Percentiles rank a stretch among this genome's conserved stretches.
Conservation (phyloP, 2,329 filamentous ascomycete species). For the Hysterium pulicare region DNA sequence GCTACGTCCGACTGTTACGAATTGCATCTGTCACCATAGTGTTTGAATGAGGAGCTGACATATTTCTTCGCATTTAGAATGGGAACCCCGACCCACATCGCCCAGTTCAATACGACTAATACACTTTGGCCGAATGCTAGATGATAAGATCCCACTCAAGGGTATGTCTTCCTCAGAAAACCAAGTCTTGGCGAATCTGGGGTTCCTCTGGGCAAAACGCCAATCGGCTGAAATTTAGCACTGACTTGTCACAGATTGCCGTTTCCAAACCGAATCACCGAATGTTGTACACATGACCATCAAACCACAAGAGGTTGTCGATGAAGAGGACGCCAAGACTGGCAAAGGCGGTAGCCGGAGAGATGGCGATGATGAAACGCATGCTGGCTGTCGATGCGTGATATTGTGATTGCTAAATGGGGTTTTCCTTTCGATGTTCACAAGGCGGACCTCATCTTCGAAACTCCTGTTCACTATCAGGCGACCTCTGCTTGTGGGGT, state of each 20-base stretch:
- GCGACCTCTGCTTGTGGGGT: no score
- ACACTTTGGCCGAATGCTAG: slow-evolving; percentile 83
- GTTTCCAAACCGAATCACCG: slow-evolving; percentile 67
- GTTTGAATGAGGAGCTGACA: neutral
- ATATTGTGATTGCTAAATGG: slow-evolving; percentile 53
- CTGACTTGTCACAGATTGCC: slow-evolving; percentile 59
- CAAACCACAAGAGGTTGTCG: slow-evolving; percentile 76
- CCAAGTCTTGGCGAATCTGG: neutral
- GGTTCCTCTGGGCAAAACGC: neutral
- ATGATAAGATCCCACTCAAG: slow-evolving; percentile 80
- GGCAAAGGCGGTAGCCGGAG: slow-evolving; percentile 53
- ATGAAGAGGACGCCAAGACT: slow-evolving; percentile 72
- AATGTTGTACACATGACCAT: slow-evolving; percentile 96
- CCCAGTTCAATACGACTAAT: slow-evolving; percentile 89
- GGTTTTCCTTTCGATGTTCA: no score
- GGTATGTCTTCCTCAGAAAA: slow-evolving; percentile 56
- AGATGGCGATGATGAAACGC: slow-evolving; percentile 54
- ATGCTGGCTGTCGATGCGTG: slow-evolving; percentile 61
- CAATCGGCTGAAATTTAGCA: slow-evolving; percentile 10
- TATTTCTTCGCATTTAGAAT: slow-evolving; percentile 51
- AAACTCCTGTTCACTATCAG: no score
- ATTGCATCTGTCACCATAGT: neutral
- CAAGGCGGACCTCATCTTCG: no score
- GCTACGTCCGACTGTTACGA: neutral
- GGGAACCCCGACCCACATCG: slow-evolving; percentile 81